Evolutionary conservation across 192 early-diverging fungal genomes (phyloP).

Genomic region (Dissophora globulifera): DNA sequence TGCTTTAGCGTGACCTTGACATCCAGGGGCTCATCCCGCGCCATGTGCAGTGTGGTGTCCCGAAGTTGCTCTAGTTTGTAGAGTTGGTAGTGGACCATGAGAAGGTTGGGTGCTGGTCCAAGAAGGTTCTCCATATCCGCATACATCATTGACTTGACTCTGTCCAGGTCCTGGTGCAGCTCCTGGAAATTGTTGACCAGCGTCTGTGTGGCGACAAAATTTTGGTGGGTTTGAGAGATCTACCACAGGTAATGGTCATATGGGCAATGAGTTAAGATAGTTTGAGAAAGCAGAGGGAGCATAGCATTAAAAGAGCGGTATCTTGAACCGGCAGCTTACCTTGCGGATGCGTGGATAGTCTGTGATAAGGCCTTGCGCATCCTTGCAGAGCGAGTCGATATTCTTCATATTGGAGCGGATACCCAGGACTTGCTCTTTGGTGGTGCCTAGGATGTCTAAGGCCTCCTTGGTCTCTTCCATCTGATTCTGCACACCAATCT

Average conservation of each 20-base stretch:
- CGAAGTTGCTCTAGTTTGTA: conserved; percentile 90
- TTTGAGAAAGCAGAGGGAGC: too few species aligned
- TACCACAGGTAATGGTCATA: conserved; percentile 24
- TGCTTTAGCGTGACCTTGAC: conserved; percentile 84
- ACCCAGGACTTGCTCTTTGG: conserved; percentile 69
- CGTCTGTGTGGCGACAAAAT: conserved; percentile 90
- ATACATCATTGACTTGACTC: conserved; percentile 74
- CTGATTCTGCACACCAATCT: conserved; percentile 91
- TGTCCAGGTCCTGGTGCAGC: conserved; percentile 82
- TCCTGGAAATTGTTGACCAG: conserved; percentile 90
- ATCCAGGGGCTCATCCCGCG: conserved; percentile 69
- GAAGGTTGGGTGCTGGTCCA: conserved; percentile 80
- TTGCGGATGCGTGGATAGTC: conserved; percentile 93
- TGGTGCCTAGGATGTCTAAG: conserved; percentile 77
- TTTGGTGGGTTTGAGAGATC: conserved; percentile 94
- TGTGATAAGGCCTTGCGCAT: conserved; percentile 85
- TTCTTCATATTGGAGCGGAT: conserved; percentile 81
- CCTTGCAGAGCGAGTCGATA: conserved; percentile 88
- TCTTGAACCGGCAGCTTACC: conserved; percentile 54
- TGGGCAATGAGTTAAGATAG: not conserved
- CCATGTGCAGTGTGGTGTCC: conserved; percentile 83
- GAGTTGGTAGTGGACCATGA: conserved; percentile 90
- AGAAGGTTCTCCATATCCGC: conserved; percentile 73
- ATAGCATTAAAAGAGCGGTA: too few species aligned
- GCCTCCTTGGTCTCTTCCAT: conserved; percentile 92